Evolutionary conservation across 2,329 filamentous ascomycete genomes (phyloP).

Genomic region (Gnomoniopsis sp.): DNA sequence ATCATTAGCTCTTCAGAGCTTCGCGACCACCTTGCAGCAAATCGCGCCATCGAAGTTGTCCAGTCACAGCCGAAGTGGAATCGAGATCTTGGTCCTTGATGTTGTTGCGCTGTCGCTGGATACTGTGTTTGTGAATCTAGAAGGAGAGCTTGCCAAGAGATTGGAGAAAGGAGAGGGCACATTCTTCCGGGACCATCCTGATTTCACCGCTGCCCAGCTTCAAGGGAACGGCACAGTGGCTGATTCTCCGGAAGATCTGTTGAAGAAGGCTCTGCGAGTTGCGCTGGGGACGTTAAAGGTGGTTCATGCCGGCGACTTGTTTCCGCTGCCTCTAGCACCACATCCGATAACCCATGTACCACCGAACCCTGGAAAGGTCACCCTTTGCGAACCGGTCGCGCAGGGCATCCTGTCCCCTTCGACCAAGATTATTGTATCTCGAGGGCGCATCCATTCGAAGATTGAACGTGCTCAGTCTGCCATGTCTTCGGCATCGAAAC

Average conservation of each 20-base stretch:
- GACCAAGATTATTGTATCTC: constrained; percentile 81
- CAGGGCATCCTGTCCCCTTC: constrained; percentile 75
- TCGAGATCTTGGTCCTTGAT: constrained; percentile 81
- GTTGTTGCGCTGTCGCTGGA: constrained; percentile 77
- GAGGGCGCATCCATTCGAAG: constrained; percentile 57
- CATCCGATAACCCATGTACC: constrained; percentile 86
- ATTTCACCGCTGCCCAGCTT: constrained; percentile 18
- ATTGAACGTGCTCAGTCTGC: constrained; percentile 42
- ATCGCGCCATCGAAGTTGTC: constrained; percentile 73
- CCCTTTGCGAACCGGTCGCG: constrained; percentile 90
- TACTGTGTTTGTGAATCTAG: constrained; percentile 81
- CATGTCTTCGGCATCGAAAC: constrained; percentile 45
- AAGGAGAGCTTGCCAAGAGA: constrained; percentile 74
- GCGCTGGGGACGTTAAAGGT: constrained; percentile 71
- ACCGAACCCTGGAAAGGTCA: constrained; percentile 80
- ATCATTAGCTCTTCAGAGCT: constrained; percentile 73
- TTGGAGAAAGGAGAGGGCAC: constrained; percentile 80
- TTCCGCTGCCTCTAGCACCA: constrained; percentile 71
- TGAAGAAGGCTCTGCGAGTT: constrained; percentile 67
- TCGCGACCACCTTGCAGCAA: constrained; percentile 69
- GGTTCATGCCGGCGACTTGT: constrained; percentile 79
- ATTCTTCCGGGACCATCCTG: constrained; percentile 66
- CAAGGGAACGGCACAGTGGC: constrained; percentile 33
- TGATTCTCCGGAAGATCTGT: constrained; percentile 48
- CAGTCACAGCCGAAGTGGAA: constrained; percentile 68